Evolutionary conservation across 148 eudicot species (phyloP).

Genomic region (Cornus florida): DNA sequence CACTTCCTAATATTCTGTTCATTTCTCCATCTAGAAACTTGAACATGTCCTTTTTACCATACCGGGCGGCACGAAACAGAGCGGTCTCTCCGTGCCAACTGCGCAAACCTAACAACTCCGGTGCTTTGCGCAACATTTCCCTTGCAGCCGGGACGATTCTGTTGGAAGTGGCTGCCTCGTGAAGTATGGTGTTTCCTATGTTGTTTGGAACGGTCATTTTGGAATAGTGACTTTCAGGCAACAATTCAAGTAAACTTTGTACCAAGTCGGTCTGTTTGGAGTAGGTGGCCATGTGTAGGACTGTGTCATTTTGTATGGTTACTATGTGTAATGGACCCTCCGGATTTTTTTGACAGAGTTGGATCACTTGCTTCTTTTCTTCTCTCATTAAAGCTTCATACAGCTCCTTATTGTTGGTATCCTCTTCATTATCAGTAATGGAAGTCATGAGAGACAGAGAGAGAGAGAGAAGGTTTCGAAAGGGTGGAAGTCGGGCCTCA

Average conservation of each 20-base stretch:
- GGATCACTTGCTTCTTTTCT: neutral
- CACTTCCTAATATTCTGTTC: neutral
- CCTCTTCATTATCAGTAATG: neutral
- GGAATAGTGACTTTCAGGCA: neutral
- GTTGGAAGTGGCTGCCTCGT: conserved; percentile 2
- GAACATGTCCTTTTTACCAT: neutral
- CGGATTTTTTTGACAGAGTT: neutral
- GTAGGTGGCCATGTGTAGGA: conserved; percentile 12
- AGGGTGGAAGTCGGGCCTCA: too few species aligned
- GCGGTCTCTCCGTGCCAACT: conserved; percentile 6
- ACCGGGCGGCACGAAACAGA: neutral
- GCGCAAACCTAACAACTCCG: neutral
- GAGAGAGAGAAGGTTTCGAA: too few species aligned
- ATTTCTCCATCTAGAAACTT: conserved; percentile 5
- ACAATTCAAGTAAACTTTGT: neutral
- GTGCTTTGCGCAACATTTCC: neutral
- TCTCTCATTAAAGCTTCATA: neutral
- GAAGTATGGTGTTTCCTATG: conserved; percentile 8
- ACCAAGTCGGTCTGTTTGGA: neutral
- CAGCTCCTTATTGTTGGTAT: neutral
- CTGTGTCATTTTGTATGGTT: conserved; percentile 4
- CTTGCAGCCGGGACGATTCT: neutral
- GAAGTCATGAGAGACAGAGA: neutral
- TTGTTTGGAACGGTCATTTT: too few species aligned
- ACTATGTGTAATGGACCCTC: conserved; percentile 6